phyloP scores from a whole-genome alignment of 306 rosid genomes.

The Hylodesmum podocarpum region DNA sequence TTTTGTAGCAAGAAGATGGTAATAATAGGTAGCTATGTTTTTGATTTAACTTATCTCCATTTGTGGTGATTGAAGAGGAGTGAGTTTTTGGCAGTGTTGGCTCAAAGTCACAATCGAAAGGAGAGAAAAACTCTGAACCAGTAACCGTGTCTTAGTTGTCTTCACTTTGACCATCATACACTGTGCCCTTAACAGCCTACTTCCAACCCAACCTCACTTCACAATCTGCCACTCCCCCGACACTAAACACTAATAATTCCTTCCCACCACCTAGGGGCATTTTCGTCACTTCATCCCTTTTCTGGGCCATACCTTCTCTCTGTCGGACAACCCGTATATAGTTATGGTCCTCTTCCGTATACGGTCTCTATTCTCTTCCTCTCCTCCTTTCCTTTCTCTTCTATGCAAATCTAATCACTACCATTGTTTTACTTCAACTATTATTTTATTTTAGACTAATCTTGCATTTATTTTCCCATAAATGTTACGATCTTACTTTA shows the following conservation, averaged over 20 bases:
- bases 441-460: too few relatives aligned
- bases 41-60: too few relatives aligned
- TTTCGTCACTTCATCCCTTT: conserved; percentile 1
- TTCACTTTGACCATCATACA: conserved; percentile 24
- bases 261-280: conserved; percentile 8
- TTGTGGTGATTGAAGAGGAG: not conserved
- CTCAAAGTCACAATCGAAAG: not conserved
- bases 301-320: conserved; percentile 6
- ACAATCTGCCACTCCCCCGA: not conserved
- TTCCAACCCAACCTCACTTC: conserved; percentile 16
- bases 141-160: conserved; percentile 25
- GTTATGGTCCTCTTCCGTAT: conserved; percentile 89
- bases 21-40: too few relatives aligned
- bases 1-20: too few relatives aligned
- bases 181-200: conserved; percentile 12
- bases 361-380: conserved; percentile 45
- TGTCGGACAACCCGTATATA: conserved; percentile 82
- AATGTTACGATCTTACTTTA: too few relatives aligned
- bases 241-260: not conserved
- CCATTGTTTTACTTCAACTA: not conserved
- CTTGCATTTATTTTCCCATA: too few relatives aligned
- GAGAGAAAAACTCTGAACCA: conserved; percentile 35
- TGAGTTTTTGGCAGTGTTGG: not conserved
- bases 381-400: not conserved
- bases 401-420: not conserved